Conservation (phyloP, 768 basidiomycete species). For the Terana coerulea region DNA sequence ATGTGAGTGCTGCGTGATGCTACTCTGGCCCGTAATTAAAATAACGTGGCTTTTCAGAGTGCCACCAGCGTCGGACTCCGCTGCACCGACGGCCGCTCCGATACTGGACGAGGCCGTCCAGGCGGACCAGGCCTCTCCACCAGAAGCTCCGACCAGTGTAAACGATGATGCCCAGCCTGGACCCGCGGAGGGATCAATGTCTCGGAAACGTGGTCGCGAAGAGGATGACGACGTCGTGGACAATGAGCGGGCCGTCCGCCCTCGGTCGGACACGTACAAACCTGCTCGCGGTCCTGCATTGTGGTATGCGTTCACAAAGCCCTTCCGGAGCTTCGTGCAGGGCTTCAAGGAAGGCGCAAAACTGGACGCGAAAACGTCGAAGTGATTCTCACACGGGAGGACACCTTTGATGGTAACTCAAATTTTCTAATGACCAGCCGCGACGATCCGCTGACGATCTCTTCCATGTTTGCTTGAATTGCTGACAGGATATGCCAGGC, state of each 20-base stretch:
- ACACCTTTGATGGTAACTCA: no score
- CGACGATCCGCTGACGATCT: no score
- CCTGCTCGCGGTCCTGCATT: conserved; percentile 3
- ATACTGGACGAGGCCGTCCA: background rate
- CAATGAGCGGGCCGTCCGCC: conserved; percentile 1
- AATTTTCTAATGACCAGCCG: no score
- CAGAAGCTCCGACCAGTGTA: background rate
- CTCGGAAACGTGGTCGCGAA: conserved; percentile 4
- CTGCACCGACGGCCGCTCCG: background rate
- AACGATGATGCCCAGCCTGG: background rate
- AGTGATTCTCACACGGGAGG: no score
- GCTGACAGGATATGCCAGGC: no score
- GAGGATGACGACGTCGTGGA: background rate
- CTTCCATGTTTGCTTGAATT: no score
- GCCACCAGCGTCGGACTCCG: background rate
- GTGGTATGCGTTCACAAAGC: conserved; percentile 9
- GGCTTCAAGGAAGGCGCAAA: conserved; percentile 13
- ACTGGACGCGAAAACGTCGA: background rate
- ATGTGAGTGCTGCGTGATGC: background rate
- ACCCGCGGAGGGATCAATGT: background rate
- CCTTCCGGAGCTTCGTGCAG: conserved; percentile 7
- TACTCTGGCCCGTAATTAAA: background rate
- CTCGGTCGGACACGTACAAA: conserved; percentile 2
- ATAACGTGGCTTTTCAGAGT: background rate
- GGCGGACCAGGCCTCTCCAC: background rate